Evolutionary conservation across 306 rosid species (phyloP), one percentile per base, ranked within the genome.

Genomic region (Herpetospermum pedunculosum): DNA sequence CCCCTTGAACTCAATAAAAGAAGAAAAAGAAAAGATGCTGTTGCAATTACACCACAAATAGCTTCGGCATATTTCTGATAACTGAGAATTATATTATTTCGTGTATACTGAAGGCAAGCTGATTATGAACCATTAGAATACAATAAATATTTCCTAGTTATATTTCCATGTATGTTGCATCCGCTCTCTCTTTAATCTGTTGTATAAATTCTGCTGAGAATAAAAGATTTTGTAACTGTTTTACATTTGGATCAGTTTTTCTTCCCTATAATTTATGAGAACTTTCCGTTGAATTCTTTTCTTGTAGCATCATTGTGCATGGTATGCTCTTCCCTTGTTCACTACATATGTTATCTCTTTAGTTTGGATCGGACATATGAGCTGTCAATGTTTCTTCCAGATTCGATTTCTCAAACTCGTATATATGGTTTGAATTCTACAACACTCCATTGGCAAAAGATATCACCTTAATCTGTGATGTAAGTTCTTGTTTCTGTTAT

Each of bases 361-460:
- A 13, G 74, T 52, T 53, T 35, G 13, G 34, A 23, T 72, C 32
- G 2, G 18, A 37, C 69, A 38, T 73, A 35, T 55, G 26, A 28
- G 15, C 44, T 60, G 1, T 38, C 48, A 9, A 40, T 75, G 73
- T 41, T 32, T 34, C 80, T 83, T 79, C 59, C 91, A 93, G 97
- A 80, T 90, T 93, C 76, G 85, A 87, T 70, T 89, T 85, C 85
- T 87, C 98, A 54, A 91, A 89, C 86, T 86, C 94, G 2, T 93
- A 82, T 60, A 87, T 93, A 87, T 89, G 98, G 97, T 72, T 93
- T 55, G 94, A 89, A 75, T 90, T 90, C 84, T 86, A 90, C 92
- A 88, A 93, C 76, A 75, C 83, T 76, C 96, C 92, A 13, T 73
- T 93, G 96, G 84, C 77, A 49, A 89, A 89, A 80, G 98, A 90